Percentiles rank a stretch among this genome's conserved stretches.
These are phyloP conservation scores for Populus hybrid DNA, from an alignment of 441 rosid species.

Conservation along the genomic window DNA sequence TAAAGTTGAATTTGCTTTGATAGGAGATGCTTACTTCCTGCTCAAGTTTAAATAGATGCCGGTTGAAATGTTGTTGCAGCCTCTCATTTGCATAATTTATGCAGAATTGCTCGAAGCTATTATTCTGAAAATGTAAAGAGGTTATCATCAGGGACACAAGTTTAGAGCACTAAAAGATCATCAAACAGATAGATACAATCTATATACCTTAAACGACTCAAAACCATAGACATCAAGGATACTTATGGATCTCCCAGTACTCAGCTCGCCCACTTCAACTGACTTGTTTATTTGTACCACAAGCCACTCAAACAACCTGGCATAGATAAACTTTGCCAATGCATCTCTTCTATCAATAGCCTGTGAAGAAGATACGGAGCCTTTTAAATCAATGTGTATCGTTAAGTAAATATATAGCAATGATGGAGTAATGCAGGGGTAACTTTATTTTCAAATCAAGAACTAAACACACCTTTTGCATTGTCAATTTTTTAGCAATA, in stretches of 20 bases:
- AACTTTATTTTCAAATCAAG: conserved; percentile 1
- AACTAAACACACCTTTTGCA: conserved; percentile 62
- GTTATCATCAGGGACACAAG: conserved; percentile 19
- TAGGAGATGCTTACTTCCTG: conserved; percentile 65
- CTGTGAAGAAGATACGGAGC: conserved; percentile 34
- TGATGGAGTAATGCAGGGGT: not conserved
- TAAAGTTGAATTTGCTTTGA: not conserved
- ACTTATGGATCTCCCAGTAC: conserved; percentile 71
- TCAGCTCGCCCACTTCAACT: conserved; percentile 50
- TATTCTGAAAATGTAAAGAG: conserved; percentile 60
- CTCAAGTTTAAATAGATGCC: conserved; percentile 85
- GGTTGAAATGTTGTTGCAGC: conserved; percentile 90
- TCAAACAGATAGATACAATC: conserved; percentile 9
- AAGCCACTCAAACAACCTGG: conserved; percentile 84
- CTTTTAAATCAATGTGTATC: not conserved
- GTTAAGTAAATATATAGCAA: not conserved
- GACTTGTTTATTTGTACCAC: conserved; percentile 77
- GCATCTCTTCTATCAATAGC: conserved; percentile 88
- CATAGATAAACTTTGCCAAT: conserved; percentile 80
- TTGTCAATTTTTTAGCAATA: conserved; percentile 63
- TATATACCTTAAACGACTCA: conserved; percentile 77
- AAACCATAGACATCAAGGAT: conserved; percentile 95
- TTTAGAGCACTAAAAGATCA: conserved; percentile 13
- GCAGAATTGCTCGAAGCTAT: conserved; percentile 94
- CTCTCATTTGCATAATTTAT: conserved; percentile 99